Conservation (phyloP, 192 early-diverging fungal genomes). For the Backusella luteola region DNA sequence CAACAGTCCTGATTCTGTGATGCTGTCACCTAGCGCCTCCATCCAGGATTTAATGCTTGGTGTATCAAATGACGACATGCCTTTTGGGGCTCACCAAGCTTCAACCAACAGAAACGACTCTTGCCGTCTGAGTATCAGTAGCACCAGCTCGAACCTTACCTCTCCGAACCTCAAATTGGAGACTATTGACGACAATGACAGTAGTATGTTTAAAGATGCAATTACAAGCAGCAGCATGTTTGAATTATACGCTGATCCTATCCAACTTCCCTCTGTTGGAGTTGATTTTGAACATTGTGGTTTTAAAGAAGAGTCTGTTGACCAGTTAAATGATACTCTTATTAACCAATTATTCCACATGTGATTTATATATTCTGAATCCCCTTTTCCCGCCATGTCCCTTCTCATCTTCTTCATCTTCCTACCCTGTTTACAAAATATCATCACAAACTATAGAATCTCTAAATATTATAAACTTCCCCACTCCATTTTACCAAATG, state of each 20-base stretch:
- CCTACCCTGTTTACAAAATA: no score
- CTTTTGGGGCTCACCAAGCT: neutral
- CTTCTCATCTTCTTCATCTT: neutral
- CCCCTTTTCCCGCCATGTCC: neutral
- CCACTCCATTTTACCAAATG: neutral
- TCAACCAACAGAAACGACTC: neutral
- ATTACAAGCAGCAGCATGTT: slow-evolving; percentile 2
- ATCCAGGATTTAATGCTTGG: neutral
- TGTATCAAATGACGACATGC: neutral
- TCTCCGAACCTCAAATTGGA: neutral
- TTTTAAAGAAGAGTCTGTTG: slow-evolving; percentile 9
- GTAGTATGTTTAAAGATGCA: neutral
- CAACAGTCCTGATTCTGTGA: neutral
- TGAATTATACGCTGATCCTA: slow-evolving; percentile 4
- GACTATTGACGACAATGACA: neutral
- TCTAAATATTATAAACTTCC: neutral
- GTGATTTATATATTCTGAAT: neutral
- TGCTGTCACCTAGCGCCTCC: neutral
- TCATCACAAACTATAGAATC: neutral
- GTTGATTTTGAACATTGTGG: slow-evolving; percentile 17
- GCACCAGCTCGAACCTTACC: neutral
- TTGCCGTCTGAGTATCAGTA: neutral
- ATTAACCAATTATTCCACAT: slow-evolving; percentile 17
- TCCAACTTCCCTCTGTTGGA: slow-evolving; percentile 9
- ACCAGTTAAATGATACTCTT: slow-evolving; percentile 5